A percentile compares a stretch with the other conserved stretches of the same genome.
Evolutionary conservation across 352 stramenopile species (phyloP).

Genomic region (Phytopythium cucurbitacearum): DNA sequence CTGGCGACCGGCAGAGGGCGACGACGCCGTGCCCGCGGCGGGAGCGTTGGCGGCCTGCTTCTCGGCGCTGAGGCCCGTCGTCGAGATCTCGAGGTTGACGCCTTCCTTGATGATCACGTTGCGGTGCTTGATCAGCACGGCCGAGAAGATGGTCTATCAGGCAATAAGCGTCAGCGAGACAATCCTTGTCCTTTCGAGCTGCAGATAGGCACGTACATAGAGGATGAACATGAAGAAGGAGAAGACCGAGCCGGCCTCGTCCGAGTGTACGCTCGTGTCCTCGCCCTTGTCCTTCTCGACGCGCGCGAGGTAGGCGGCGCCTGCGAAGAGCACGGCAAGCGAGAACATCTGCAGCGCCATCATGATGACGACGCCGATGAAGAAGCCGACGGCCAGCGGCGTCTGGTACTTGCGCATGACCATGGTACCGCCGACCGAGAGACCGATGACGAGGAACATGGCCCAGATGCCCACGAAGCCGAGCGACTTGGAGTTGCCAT

Average conservation of each 20-base stretch:
- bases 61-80: conserved; percentile 26
- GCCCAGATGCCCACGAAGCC: conserved; percentile 80
- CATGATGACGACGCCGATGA: conserved; percentile 89
- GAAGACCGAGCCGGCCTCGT: conserved; percentile 73
- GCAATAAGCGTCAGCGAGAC: conserved; percentile 3
- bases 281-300: conserved; percentile 55
- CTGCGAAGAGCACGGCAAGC: conserved; percentile 72
- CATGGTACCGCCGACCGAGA: conserved; percentile 82
- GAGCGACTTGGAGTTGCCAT: conserved; percentile 74
- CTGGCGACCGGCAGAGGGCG: conserved; percentile 58
- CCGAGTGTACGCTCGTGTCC: conserved; percentile 66
- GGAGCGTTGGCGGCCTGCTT: conserved; percentile 33
- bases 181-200: background rate
- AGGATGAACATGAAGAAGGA: conserved; percentile 87
- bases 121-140: conserved; percentile 72
- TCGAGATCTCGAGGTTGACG: conserved; percentile 28
- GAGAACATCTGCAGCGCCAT: conserved; percentile 89
- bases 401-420: conserved; percentile 90
- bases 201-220: conserved; percentile 52
- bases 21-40: conserved; percentile 27
- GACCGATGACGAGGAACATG: conserved; percentile 76
- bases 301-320: conserved; percentile 62
- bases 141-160: conserved; percentile 46
- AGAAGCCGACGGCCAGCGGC: conserved; percentile 82
- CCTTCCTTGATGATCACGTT: conserved; percentile 83